Conservation (phyloP, 495 filamentous ascomycete genomes). For the Ascodesmis nigricans region DNA sequence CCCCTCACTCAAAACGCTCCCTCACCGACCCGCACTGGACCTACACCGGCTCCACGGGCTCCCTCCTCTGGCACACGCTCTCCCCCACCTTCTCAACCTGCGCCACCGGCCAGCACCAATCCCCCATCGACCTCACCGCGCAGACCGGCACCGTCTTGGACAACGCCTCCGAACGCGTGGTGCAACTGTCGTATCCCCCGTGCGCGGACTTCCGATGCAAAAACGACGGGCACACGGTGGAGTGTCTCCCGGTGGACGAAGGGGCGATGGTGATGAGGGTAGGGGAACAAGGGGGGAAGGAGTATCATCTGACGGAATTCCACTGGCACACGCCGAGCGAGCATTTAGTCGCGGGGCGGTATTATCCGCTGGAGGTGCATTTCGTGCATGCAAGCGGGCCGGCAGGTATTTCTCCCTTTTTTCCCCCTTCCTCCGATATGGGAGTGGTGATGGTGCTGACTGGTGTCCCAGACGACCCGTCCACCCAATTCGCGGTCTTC, state of each 20-base stretch:
- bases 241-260: conserved; percentile 6
- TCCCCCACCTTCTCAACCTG: conserved; percentile 28
- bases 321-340: conserved; percentile 52
- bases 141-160: conserved; percentile 27
- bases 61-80: conserved; percentile 37
- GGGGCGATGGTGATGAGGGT: conserved; percentile 13
- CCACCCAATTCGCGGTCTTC: conserved; percentile 30
- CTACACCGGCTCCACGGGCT: conserved; percentile 32
- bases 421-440: neutral
- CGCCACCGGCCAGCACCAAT: conserved; percentile 34
- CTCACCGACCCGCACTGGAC: conserved; percentile 25
- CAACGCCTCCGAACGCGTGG: conserved; percentile 7
- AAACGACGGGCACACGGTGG: conserved; percentile 18
- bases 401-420: conserved; percentile 12
- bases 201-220: conserved; percentile 3
- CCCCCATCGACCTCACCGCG: conserved; percentile 40
- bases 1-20: no score
- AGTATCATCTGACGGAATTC: conserved; percentile 37
- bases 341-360: conserved; percentile 32
- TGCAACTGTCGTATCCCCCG: conserved; percentile 3
- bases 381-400: conserved; percentile 46
- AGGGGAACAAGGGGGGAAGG: conserved; percentile 23
- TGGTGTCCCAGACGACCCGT: neutral
- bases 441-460: neutral
- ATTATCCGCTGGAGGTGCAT: conserved; percentile 39